These are phyloP conservation scores for Aspergillus cristatus DNA, from an alignment of 495 filamentous ascomycete species.

Conservation along the genomic window DNA sequence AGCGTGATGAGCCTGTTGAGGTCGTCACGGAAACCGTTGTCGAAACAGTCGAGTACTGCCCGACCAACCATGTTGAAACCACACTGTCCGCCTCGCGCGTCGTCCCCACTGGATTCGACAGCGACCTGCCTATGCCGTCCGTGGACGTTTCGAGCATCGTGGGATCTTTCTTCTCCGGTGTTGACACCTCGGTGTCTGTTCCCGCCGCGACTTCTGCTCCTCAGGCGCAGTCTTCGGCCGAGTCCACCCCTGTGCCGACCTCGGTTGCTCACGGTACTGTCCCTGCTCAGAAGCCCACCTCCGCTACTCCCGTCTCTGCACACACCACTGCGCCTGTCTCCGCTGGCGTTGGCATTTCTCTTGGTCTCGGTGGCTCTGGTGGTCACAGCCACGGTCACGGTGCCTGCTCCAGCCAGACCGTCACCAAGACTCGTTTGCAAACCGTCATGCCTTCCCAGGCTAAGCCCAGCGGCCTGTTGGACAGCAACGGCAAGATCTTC, in stretches of 20 bases:
- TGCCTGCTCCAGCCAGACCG: slow-evolving; percentile 24
- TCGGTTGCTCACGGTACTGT: background rate
- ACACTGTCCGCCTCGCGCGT: background rate
- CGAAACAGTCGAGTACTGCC: slow-evolving; percentile 17
- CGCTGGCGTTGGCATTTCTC: background rate
- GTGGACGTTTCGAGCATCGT: slow-evolving; percentile 2
- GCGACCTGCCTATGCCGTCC: no score
- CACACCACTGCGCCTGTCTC: background rate
- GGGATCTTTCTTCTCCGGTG: slow-evolving; percentile 8
- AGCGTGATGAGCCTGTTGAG: slow-evolving; percentile 18
- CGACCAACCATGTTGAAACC: background rate
- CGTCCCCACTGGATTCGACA: no score
- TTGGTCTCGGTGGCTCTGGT: background rate
- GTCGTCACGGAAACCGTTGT: slow-evolving; percentile 14
- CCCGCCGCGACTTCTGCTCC: background rate
- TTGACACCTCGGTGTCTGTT: slow-evolving; percentile 1
- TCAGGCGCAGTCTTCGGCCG: background rate
- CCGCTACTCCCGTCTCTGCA: slow-evolving; percentile 2
- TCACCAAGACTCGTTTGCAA: slow-evolving; percentile 31
- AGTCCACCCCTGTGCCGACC: no score
- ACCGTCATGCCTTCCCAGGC: slow-evolving; percentile 20
- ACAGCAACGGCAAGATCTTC: slow-evolving; percentile 44
- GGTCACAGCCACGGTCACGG: slow-evolving; percentile 10
- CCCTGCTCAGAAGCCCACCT: slow-evolving; percentile 2
- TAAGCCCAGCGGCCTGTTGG: slow-evolving; percentile 32